Conservation (phyloP, 139 green algal species). For the Zygnema circumcarinatum region DNA sequence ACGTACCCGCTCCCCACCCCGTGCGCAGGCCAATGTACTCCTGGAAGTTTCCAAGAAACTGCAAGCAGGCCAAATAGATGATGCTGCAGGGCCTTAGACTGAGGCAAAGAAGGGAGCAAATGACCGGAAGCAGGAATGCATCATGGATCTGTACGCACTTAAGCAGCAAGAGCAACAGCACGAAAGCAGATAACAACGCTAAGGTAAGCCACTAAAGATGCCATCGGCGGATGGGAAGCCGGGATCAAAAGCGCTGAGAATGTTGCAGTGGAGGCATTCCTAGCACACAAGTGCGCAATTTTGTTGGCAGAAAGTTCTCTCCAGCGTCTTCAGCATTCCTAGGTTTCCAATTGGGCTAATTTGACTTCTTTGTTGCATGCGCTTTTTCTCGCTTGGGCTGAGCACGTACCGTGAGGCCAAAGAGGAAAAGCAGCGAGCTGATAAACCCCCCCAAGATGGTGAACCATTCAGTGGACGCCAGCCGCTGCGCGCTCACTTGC, state of each 20-base stretch:
- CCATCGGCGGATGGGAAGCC: too few relatives aligned
- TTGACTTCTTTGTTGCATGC: too few relatives aligned
- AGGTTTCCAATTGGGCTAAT: too few relatives aligned
- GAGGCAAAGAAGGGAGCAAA: background rate
- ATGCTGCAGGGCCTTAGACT: background rate
- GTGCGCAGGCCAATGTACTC: background rate
- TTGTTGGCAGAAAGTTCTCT: too few relatives aligned
- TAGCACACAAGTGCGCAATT: too few relatives aligned
- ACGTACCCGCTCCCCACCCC: constrained; percentile 11
- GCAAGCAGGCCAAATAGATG: background rate
- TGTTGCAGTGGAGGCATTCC: too few relatives aligned
- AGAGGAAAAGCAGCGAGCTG: constrained; percentile 53
- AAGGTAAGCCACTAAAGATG: too few relatives aligned
- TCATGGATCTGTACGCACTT: background rate
- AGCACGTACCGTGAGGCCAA: constrained; percentile 53
- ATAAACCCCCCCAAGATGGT: constrained; percentile 55
- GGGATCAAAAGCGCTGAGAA: too few relatives aligned
- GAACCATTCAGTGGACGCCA: constrained; percentile 54
- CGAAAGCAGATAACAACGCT: too few relatives aligned
- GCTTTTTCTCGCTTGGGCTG: too few relatives aligned
- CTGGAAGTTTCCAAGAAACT: constrained; percentile 18
- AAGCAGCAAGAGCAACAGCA: background rate
- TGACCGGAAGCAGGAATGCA: background rate
- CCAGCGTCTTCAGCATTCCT: too few relatives aligned
- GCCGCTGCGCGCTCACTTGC: constrained; percentile 29